Evolutionary conservation across 352 stramenopile species (phyloP).

Genomic region (Phytophthora citrophthora): DNA sequence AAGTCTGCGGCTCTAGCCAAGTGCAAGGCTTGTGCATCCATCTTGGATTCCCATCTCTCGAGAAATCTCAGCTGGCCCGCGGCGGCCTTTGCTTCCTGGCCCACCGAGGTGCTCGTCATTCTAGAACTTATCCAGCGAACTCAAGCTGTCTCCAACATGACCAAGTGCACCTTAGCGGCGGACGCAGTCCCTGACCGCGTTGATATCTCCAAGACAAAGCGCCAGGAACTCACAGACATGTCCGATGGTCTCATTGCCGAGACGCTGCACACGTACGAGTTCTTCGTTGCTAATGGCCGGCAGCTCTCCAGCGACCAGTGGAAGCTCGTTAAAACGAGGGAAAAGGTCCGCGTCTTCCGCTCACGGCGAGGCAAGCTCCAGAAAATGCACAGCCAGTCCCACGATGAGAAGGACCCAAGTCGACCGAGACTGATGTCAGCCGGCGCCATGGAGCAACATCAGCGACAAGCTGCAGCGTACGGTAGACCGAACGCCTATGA

Average conservation of each 20-base stretch:
- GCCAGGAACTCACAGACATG: constrained; percentile 51
- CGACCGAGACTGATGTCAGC: constrained; percentile 47
- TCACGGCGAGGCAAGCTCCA: constrained; percentile 41
- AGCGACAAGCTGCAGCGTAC: constrained; percentile 20
- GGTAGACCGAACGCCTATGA: constrained; percentile 35
- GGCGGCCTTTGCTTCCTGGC: constrained; percentile 9
- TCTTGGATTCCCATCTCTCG: constrained; percentile 22
- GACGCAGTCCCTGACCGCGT: constrained; percentile 19
- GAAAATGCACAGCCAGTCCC: constrained; percentile 23
- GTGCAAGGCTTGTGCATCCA: constrained; percentile 16
- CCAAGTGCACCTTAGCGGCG: constrained; percentile 5
- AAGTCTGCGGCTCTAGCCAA: constrained; percentile 9
- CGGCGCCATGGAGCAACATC: constrained; percentile 37
- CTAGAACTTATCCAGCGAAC: constrained; percentile 11
- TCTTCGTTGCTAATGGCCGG: constrained; percentile 49
- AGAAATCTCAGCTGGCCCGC: constrained; percentile 23
- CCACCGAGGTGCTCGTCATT: constrained; percentile 26
- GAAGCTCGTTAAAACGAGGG: constrained; percentile 56
- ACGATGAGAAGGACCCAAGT: constrained; percentile 37
- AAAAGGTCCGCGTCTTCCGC: constrained; percentile 62
- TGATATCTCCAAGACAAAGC: constrained; percentile 25
- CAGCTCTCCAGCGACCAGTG: constrained; percentile 46
- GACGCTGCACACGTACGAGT: constrained; percentile 59
- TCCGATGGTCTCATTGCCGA: constrained; percentile 63
- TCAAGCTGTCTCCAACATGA: constrained; percentile 10